Evolutionary conservation across 2,329 filamentous ascomycete species (phyloP).

Genomic region (Aspergillus novofumigatus): DNA sequence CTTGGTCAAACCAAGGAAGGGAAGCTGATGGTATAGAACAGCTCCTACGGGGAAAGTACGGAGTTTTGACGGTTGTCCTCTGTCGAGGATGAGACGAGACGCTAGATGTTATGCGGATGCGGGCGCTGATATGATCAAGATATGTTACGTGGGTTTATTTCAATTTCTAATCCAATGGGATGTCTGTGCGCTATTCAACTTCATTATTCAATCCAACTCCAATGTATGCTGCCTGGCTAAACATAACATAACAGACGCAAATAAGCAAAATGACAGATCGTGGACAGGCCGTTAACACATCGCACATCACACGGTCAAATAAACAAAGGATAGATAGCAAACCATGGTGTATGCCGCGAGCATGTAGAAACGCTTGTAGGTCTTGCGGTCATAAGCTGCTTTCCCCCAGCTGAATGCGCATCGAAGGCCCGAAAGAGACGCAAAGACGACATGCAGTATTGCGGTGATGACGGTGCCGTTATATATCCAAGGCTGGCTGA

Average conservation of each 20-base stretch:
- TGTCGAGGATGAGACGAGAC: too few relatives aligned
- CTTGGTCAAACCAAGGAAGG: too few relatives aligned
- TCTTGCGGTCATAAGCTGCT: constrained; percentile 3
- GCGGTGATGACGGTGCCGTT: not conserved
- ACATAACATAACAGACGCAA: too few relatives aligned
- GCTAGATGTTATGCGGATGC: too few relatives aligned
- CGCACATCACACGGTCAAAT: not conserved
- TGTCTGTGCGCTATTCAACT: not conserved
- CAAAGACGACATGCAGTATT: not conserved
- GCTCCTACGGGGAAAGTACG: too few relatives aligned
- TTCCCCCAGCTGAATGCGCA: not conserved
- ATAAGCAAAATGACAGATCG: too few relatives aligned
- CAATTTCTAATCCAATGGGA: too few relatives aligned
- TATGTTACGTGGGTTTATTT: not conserved
- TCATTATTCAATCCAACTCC: not conserved
- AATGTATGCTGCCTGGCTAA: not conserved
- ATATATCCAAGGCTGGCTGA: not conserved
- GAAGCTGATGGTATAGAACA: too few relatives aligned
- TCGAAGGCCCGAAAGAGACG: not conserved
- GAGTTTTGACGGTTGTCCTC: too few relatives aligned
- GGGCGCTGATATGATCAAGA: not conserved
- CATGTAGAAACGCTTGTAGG: constrained; percentile 6
- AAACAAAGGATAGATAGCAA: constrained; percentile 1
- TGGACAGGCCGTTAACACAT: not conserved
- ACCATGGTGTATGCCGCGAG: constrained; percentile 5